phyloP scores from a whole-genome alignment of 2,329 filamentous ascomycete species.

The Aspergillus sp. region DNA sequence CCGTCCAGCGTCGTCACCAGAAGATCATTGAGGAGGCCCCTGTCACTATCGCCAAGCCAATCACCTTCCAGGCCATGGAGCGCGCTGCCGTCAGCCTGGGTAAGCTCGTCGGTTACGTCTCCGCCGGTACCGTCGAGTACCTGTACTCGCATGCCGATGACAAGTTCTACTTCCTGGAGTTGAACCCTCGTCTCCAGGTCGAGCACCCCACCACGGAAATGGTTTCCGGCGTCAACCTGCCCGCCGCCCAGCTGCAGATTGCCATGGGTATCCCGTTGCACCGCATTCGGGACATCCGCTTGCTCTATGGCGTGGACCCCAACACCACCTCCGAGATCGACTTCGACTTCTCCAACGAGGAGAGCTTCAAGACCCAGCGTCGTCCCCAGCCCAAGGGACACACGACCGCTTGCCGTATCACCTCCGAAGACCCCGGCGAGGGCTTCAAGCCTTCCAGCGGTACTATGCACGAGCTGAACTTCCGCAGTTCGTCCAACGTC shows the following conservation, averaged over 20 bases:
- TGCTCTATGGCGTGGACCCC: constrained; percentile 93
- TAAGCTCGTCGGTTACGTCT: constrained; percentile 94
- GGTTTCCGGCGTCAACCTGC: constrained; percentile 96
- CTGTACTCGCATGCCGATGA: constrained; percentile 96
- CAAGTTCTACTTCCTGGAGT: constrained; percentile 98
- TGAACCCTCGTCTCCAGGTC: constrained; percentile 98
- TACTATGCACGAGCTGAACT: constrained; percentile 99
- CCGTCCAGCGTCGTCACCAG: constrained; percentile 95
- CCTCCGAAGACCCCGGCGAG: constrained; percentile 96
- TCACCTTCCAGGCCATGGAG: constrained; percentile 95
- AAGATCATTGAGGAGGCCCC: constrained; percentile 99
- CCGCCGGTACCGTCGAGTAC: constrained; percentile 97
- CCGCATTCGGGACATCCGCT: constrained; percentile 90
- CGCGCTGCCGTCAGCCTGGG: constrained; percentile 92
- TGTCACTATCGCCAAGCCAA: constrained; percentile 86
- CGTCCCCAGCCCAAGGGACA: constrained; percentile 92
- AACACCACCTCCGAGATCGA: constrained; percentile 84
- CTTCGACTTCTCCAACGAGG: constrained; percentile 89
- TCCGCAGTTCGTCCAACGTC: constrained; percentile 96
- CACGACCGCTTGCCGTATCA: constrained; percentile 98
- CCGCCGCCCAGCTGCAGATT: constrained; percentile 95
- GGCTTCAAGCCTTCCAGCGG: constrained; percentile 99
- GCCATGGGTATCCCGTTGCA: constrained; percentile 98
- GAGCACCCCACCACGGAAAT: constrained; percentile 99
- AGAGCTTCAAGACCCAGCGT: constrained; percentile 79